phyloP scores from a whole-genome alignment of 352 stramenopile genomes.

The Phytophthora vignae region DNA sequence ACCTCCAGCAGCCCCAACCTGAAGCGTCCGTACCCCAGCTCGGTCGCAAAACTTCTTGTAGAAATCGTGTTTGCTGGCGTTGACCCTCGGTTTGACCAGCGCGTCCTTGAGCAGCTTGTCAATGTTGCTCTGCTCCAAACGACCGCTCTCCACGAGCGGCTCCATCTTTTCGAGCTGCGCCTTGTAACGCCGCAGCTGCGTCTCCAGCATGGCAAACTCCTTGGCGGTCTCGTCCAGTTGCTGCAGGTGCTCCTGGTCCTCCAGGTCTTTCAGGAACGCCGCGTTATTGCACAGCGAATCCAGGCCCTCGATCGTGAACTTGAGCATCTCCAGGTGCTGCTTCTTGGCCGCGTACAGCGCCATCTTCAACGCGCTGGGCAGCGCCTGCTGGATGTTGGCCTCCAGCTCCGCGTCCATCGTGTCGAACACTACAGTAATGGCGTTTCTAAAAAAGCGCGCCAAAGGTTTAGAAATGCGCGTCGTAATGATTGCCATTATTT shows the following conservation, averaged over 20 bases:
- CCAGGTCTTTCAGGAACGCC: slow-evolving; percentile 68
- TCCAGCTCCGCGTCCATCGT: slow-evolving; percentile 70
- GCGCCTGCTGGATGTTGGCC: slow-evolving; percentile 61
- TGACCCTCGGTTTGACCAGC: slow-evolving; percentile 62
- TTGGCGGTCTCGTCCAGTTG: slow-evolving; percentile 74
- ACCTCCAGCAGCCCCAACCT: background rate
- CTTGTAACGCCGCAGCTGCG: slow-evolving; percentile 75
- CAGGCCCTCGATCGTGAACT: slow-evolving; percentile 75
- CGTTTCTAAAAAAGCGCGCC: slow-evolving; percentile 29
- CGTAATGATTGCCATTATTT: slow-evolving; percentile 3
- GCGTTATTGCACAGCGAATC: slow-evolving; percentile 76
- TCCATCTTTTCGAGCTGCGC: slow-evolving; percentile 75
- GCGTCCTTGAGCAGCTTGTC: slow-evolving; percentile 70
- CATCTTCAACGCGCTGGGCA: slow-evolving; percentile 81
- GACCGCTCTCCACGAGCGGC: slow-evolving; percentile 52
- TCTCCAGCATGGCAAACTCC: slow-evolving; percentile 70
- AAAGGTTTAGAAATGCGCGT: slow-evolving; percentile 16
- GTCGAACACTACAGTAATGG: background rate
- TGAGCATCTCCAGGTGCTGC: slow-evolving; percentile 77
- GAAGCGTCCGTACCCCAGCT: slow-evolving; percentile 56
- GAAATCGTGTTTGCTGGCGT: slow-evolving; percentile 67
- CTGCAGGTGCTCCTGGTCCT: slow-evolving; percentile 60
- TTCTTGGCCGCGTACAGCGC: slow-evolving; percentile 77
- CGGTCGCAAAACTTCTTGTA: slow-evolving; percentile 85
- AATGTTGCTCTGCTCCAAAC: slow-evolving; percentile 60